Evolutionary conservation across 495 filamentous ascomycete genomes (phyloP), one percentile per base, ranked within the genome.

Genomic region (Aspergillus ellipticus): DNA sequence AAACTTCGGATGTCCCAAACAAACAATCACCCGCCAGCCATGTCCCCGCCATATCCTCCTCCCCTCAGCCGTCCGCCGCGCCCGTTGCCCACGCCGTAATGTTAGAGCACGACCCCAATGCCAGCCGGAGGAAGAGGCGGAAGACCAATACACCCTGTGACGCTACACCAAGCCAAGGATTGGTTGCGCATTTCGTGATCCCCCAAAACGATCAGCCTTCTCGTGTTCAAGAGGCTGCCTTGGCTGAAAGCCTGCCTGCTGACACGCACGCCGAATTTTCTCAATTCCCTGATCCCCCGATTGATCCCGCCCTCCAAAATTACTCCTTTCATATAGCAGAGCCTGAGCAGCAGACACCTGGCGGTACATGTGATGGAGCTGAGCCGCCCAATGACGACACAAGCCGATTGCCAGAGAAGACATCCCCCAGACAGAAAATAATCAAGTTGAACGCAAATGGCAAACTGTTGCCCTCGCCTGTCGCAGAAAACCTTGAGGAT

Each of bases 361-460:
- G 4, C 7, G 24, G 24, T n/a, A n/a, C n/a, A n/a, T n/a, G n/a
- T 7, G 24, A 28, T 28, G 35, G n/a, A 1, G n/a, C n/a, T n/a
- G 35, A 13, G 13, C 35, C 35, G 3, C 2, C 2, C 4, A n/a
- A 4, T 13, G 35, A 8, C 10, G 5, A 13, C 1, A 13, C 13
- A n/a, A 13, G n/a, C 1, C 35, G n/a, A 39, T 13, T n/a, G 1
- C 11, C 35, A 1, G n/a, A 17, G n/a, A 48, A 21, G 29, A 29
- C n/a, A 6, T 48, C 45, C 0, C 45, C 45, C n/a, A 57, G 67
- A 16, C 73, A 70, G 50, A 84, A 80, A 61, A 74, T 74, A n/a
- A 62, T 85, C 17, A 79, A 75, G 58, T 57, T 85, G 17, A 81
- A 79, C 58, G 55, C 73, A 1, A 82, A 82, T 58, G 84, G 83